phyloP scores from a whole-genome alignment of 73 alveolate species.

The Loxodes magnus region DNA sequence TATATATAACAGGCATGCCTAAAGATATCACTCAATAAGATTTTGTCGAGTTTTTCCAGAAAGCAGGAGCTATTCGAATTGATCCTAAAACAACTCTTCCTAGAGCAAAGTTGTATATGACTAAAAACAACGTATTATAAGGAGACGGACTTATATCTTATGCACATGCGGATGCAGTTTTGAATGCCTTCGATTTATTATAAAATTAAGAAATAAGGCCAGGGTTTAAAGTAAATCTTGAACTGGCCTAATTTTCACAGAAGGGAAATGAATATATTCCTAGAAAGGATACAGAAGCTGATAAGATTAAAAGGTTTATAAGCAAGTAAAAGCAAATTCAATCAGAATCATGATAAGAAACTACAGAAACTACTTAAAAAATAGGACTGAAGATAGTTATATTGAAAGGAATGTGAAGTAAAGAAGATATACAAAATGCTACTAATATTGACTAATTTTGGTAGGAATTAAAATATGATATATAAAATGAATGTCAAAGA shows the following conservation, averaged over 20 bases:
- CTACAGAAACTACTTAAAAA: constrained; percentile 42
- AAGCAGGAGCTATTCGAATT: constrained; percentile 64
- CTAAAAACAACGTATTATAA: constrained; percentile 28
- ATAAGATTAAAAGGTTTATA: constrained; percentile 37
- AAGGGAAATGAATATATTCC: constrained; percentile 65
- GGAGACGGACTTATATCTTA: constrained; percentile 74
- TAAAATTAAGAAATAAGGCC: constrained; percentile 38
- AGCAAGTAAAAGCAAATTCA: constrained; percentile 46
- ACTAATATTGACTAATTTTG: constrained; percentile 21
- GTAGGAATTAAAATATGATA: constrained; percentile 23
- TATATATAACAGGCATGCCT: constrained; percentile 78
- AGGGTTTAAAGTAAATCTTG: constrained; percentile 37
- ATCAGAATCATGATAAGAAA: constrained; percentile 36
- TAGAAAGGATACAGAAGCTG: constrained; percentile 35
- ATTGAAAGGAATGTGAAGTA: constrained; percentile 34
- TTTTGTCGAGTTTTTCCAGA: constrained; percentile 35
- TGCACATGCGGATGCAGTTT: constrained; percentile 50
- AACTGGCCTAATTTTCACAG: constrained; percentile 55
- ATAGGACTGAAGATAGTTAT: constrained; percentile 64
- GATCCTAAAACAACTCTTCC: constrained; percentile 51
- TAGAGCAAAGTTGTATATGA: constrained; percentile 43
- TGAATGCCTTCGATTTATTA: constrained; percentile 58
- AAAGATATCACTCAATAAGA: constrained; percentile 44
- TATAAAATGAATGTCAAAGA: constrained; percentile 28
- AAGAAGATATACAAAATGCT: constrained; percentile 21